A percentile compares a stretch with the other conserved stretches of the same genome.
Evolutionary conservation across 805 yeast genomes (phyloP).

Genomic region (Lachancea quebecensis): DNA sequence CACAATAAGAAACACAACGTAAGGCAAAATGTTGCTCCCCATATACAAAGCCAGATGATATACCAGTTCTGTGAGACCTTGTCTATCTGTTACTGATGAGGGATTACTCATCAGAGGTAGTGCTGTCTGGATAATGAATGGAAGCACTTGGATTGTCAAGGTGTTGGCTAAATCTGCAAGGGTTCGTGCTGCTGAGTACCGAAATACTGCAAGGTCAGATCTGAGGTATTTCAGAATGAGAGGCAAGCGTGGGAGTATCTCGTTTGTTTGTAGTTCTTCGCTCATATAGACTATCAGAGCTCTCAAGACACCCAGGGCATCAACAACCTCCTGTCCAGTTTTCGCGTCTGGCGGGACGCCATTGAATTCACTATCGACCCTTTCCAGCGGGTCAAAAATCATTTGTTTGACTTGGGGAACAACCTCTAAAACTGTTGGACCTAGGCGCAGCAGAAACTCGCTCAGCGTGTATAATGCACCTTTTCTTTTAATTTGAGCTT

Average conservation of each 20-base stretch:
- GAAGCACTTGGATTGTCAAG: constrained; percentile 63
- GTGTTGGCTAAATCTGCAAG: constrained; percentile 71
- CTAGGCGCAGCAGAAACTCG: constrained; percentile 46
- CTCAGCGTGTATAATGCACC: constrained; percentile 77
- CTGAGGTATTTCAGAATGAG: constrained; percentile 47
- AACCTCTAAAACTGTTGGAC: constrained; percentile 45
- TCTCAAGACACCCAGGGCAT: constrained; percentile 74
- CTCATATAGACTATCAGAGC: constrained; percentile 63
- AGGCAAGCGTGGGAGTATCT: constrained; percentile 48
- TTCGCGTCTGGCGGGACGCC: constrained; percentile 36
- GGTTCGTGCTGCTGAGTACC: constrained; percentile 87
- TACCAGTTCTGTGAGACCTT: constrained; percentile 89
- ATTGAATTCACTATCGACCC: constrained; percentile 27
- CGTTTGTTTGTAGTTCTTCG: constrained; percentile 37
- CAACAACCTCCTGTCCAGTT: constrained; percentile 75
- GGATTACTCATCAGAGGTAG: constrained; percentile 79
- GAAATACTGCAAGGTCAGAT: constrained; percentile 70
- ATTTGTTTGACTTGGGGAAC: constrained; percentile 61
- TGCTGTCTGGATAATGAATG: constrained; percentile 67
- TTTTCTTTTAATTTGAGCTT: constrained; percentile 72
- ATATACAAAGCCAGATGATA: constrained; percentile 78
- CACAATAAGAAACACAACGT: constrained; percentile 89
- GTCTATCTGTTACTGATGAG: constrained; percentile 62
- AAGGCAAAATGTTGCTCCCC: constrained; percentile 88
- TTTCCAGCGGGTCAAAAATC: constrained; percentile 58